Base-by-base conservation (phyloP, 2,329 filamentous ascomycete genomes). In the Talaromyces sp. region DNA sequence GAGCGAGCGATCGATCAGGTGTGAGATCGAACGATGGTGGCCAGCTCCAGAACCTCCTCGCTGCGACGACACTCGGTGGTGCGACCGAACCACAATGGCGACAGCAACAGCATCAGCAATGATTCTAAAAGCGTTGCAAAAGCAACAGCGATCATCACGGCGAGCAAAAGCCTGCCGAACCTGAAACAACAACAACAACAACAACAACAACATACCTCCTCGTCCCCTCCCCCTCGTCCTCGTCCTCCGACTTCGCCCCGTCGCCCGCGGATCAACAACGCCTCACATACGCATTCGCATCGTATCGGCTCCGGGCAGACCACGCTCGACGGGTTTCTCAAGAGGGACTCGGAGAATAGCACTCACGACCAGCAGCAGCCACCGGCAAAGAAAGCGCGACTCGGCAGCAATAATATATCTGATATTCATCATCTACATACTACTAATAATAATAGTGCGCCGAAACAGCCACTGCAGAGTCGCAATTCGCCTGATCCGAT, bases 401-500 rank as follows among this genome's bases (percentile, higher is more conserved):
- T 46, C 35, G 51, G 29, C 7, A 26, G 14, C 21, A 27, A 38
- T 56, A 51, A 19, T 32, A 55, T 32, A 32, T 21, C 35, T 29
- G 26, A 26, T 49, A 51, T 38, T 26, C 19, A 13, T 24, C 31
- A 35, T n/a, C 35, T 31, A 43, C 26, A 6, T 21, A 17, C n/a
- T 50, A 21, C 24, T 26, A 11, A 50, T 50, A 21, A 9, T 24
- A 26, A 17, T 11, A 52, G n/a, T 24, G 49, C 27, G 49, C 24
- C 64, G 26, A 64, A 66, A 31, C 57, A 67, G 14, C 66, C 64
- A 32, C 55, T 69, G 53, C 64, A 64, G 32, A 67, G 62, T 38
- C 58, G 68, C 58, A 67, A 72, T 58, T 69, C 67, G 10, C 70
- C 69, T 29, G 68, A 71, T 62, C 66, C 68, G 14, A 57, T 71